Evolutionary conservation across 2,329 filamentous ascomycete genomes (phyloP), one percentile per base, ranked within the genome.

Genomic region (Nothomitra cinnamomea): DNA sequence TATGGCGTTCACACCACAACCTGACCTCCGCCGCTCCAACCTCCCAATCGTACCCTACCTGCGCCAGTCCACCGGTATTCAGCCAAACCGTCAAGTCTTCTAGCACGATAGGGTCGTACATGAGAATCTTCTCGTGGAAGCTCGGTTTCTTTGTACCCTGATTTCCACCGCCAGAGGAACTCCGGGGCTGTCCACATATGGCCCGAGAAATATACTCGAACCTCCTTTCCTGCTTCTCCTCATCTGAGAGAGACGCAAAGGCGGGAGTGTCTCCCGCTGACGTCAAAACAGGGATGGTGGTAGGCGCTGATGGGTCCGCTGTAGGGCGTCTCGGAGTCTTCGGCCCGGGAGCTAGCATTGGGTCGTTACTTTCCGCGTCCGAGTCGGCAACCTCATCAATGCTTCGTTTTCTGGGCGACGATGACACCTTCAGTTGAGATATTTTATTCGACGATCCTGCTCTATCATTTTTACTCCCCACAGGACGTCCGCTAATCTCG

Each of bases 91-190:
- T 77, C 13, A 98, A 70, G 58, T 95, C 88, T 66, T 96, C 90
- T 0, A 95, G 67, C 1, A 92, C 75, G 43, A 98, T 83, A 0
- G 90, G 87, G 61, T 96, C 89, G 64, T 94, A 96, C 64, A 96
- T 78, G 4, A 96, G 72, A 48, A 98, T 95, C 68, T 88, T 94
- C 67, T 96, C 87, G 60, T 94, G 75, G 86, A 89, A 96, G 1
- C 79, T 87, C 2, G 72, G n/a, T 56, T 58, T 81, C 70, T 2
- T 60, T 70, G 0, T 75, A 32, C 28, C 5, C 28, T 32, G 5
- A 32, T 32, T 10, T 32, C n/a, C 10, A 32, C 28, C 28, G 10
- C 5, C 28, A 32, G 28, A 32, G 10, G 5, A 32, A 32, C 28
- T 72, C 12, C 70, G 70, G 2, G 78, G 72, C 2, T 72, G 70